phyloP scores from a whole-genome alignment of 257 asterid genomes.

The Capsicum chinense region DNA sequence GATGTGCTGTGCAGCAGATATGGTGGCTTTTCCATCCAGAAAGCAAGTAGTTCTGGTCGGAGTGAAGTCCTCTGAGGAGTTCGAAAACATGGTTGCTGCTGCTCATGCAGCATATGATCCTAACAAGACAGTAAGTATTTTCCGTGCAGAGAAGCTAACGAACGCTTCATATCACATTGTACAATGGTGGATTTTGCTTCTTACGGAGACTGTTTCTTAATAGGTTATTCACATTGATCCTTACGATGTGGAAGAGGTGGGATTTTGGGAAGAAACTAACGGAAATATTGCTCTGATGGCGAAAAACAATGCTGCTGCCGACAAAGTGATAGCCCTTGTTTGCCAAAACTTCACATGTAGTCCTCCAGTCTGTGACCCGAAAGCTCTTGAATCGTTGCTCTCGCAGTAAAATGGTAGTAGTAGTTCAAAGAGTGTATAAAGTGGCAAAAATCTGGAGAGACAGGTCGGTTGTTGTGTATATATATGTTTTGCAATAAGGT shows the following conservation, averaged over 20 bases:
- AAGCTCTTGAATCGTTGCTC: slow-evolving; percentile 54
- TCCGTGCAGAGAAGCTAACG: background rate
- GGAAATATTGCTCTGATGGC: slow-evolving; percentile 75
- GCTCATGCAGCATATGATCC: slow-evolving; percentile 78
- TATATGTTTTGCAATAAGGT: background rate
- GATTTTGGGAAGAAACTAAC: slow-evolving; percentile 73
- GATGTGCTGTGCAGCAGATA: slow-evolving; percentile 91
- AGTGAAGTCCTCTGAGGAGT: slow-evolving; percentile 42
- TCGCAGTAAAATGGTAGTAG: slow-evolving; percentile 25
- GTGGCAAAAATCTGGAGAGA: background rate
- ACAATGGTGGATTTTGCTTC: background rate
- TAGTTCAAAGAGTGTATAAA: background rate
- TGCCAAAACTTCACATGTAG: slow-evolving; percentile 90
- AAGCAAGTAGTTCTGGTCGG: slow-evolving; percentile 82
- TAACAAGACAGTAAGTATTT: slow-evolving; percentile 60
- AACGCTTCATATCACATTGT: background rate
- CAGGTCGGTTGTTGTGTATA: background rate
- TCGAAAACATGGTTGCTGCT: slow-evolving; percentile 69
- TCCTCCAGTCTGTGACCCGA: slow-evolving; percentile 59
- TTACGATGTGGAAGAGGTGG: slow-evolving; percentile 55
- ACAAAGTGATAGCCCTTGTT: slow-evolving; percentile 67
- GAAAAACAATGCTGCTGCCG: slow-evolving; percentile 44
- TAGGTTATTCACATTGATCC: slow-evolving; percentile 94
- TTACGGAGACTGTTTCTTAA: background rate
- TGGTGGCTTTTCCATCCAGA: slow-evolving; percentile 64